Evolutionary conservation across 1,284 basidiomycete genomes (phyloP).

Genomic region (Apiotrichum brassicae): DNA sequence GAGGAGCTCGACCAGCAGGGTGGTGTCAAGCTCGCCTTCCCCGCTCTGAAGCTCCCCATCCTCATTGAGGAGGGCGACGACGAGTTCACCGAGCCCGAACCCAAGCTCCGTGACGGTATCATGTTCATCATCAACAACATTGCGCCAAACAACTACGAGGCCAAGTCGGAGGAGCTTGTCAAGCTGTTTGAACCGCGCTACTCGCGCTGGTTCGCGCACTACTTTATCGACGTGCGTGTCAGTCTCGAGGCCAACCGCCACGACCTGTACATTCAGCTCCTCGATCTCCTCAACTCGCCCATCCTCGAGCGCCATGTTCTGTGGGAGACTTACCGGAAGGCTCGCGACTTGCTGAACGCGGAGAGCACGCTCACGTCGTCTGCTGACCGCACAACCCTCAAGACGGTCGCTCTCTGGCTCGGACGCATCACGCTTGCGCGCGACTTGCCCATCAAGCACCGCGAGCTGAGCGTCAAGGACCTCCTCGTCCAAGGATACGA

Average conservation of each 20-base stretch:
- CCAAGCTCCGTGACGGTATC: conserved; percentile 87
- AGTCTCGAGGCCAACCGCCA: conserved; percentile 98
- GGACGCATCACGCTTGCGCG: conserved; percentile 88
- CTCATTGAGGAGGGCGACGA: conserved; percentile 52
- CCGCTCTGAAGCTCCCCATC: conserved; percentile 47
- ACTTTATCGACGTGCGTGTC: conserved; percentile 92
- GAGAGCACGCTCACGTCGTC: conserved; percentile 81
- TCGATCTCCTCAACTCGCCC: conserved; percentile 71
- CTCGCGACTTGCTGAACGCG: conserved; percentile 77
- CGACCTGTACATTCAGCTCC: conserved; percentile 83
- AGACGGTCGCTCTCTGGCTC: conserved; percentile 94
- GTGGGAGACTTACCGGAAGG: conserved; percentile 89
- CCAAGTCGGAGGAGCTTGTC: conserved; percentile 76
- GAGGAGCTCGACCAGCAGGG: conserved; percentile 47
- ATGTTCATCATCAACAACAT: conserved; percentile 98
- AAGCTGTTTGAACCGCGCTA: conserved; percentile 72
- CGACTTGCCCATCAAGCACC: conserved; percentile 86
- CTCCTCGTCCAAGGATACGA: conserved; percentile 93
- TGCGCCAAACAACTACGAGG: conserved; percentile 85
- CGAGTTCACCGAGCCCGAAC: conserved; percentile 62
- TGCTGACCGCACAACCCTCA: conserved; percentile 78
- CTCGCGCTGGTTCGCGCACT: conserved; percentile 94
- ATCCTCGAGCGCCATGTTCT: conserved; percentile 68
- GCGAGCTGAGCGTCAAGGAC: conserved; percentile 93
- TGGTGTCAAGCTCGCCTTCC: conserved; percentile 49